Evolutionary conservation across 1,284 basidiomycete species (phyloP).

Genomic region (Salmacisia buchloeana): DNA sequence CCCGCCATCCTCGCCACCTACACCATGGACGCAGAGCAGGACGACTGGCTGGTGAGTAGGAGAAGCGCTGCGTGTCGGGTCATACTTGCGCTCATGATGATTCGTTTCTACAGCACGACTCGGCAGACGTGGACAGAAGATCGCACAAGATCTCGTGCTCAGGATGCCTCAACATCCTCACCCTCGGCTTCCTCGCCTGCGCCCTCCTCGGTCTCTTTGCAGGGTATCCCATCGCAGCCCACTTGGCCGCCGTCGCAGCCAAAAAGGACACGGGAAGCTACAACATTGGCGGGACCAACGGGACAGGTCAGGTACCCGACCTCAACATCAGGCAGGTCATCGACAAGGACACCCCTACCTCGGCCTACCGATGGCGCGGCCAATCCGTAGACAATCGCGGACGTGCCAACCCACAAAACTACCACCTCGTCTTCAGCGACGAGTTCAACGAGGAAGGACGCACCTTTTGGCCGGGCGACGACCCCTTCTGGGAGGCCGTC

Average conservation of each 20-base stretch:
- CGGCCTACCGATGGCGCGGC: conserved; percentile 12
- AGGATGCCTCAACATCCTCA: conserved; percentile 39
- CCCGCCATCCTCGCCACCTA: neutral
- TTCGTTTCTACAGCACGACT: conserved; percentile 19
- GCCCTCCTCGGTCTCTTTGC: conserved; percentile 43
- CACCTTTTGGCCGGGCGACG: conserved; percentile 10
- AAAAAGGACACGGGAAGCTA: conserved; percentile 24
- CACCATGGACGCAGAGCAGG: conserved; percentile 6
- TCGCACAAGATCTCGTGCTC: conserved; percentile 29
- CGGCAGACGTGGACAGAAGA: conserved; percentile 28
- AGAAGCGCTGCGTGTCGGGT: neutral
- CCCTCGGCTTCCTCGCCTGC: conserved; percentile 30
- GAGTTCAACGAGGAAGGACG: conserved; percentile 13
- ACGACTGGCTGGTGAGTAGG: conserved; percentile 6
- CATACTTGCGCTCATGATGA: neutral
- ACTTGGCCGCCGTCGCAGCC: conserved; percentile 29
- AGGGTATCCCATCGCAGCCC: conserved; percentile 44
- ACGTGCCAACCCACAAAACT: conserved; percentile 8
- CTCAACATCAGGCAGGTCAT: conserved; percentile 25
- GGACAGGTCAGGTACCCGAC: conserved; percentile 38
- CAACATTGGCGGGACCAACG: conserved; percentile 64
- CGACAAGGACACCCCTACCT: conserved; percentile 30
- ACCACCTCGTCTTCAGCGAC: conserved; percentile 14
- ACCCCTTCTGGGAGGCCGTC: conserved; percentile 46
- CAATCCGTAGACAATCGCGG: conserved; percentile 19